These are phyloP conservation scores for Gentiana macrophylla DNA, from an alignment of 257 asterid genomes.

Conservation along the genomic window DNA sequence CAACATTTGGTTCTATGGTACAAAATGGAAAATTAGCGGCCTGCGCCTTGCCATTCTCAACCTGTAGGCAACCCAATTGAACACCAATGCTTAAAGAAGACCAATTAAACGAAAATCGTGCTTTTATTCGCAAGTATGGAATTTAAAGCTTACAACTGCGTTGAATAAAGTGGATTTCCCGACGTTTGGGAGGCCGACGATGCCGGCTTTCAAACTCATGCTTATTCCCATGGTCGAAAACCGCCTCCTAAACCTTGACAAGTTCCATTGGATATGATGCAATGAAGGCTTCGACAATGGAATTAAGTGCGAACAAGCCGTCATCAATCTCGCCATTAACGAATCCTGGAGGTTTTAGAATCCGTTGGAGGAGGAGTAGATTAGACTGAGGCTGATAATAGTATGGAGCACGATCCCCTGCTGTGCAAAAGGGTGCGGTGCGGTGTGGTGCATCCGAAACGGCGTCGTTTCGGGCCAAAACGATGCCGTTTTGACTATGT, in stretches of 20 bases:
- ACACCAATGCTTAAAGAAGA: neutral
- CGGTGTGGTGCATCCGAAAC: too few species aligned
- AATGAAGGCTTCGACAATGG: slow-evolving; percentile 37
- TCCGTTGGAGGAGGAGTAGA: slow-evolving; percentile 22
- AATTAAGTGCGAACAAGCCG: slow-evolving; percentile 42
- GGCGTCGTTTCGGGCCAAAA: too few species aligned
- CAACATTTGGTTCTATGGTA: slow-evolving; percentile 93
- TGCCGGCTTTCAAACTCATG: slow-evolving; percentile 94
- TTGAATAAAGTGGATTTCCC: slow-evolving; percentile 96
- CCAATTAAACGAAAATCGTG: neutral
- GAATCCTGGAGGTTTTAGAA: neutral
- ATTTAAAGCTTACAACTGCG: slow-evolving; percentile 62
- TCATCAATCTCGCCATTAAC: slow-evolving; percentile 53
- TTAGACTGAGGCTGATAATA: slow-evolving; percentile 8
- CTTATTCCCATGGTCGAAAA: slow-evolving; percentile 59
- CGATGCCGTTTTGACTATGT: too few species aligned
- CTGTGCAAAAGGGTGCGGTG: too few species aligned
- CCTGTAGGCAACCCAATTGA: slow-evolving; percentile 35
- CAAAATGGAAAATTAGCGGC: slow-evolving; percentile 98
- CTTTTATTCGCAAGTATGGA: neutral
- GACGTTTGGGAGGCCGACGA: slow-evolving; percentile 96
- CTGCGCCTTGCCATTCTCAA: slow-evolving; percentile 97
- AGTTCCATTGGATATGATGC: slow-evolving; percentile 26
- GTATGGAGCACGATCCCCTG: neutral
- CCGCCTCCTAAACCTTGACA: slow-evolving; percentile 29